Evolutionary conservation across 768 basidiomycete genomes (phyloP).

Genomic region (Lentinus brumalis): DNA sequence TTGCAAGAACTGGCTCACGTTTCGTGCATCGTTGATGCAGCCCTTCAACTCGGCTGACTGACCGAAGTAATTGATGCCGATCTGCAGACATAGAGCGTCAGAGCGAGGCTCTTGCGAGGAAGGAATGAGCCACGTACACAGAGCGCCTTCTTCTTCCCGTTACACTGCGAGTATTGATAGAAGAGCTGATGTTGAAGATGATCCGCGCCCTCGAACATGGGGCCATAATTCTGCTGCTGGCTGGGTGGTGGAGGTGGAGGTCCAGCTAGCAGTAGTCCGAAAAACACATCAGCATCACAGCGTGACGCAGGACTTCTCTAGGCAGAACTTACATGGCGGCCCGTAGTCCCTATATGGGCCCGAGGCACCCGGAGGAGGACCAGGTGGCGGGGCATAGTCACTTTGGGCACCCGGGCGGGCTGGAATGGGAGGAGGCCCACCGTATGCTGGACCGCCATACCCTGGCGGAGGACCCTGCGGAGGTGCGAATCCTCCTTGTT

Average conservation of each 20-base stretch:
- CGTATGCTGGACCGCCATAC: neutral
- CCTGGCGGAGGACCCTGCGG: constrained; percentile 12
- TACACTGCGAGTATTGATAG: constrained; percentile 61
- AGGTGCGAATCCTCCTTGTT: neutral
- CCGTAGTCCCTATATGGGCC: constrained; percentile 15
- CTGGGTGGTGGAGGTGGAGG: constrained; percentile 36
- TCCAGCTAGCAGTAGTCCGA: constrained; percentile 23
- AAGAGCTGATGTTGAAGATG: constrained; percentile 41
- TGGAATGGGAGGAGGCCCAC: constrained; percentile 3
- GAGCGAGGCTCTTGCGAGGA: neutral
- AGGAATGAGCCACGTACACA: constrained; percentile 37
- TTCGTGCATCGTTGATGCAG: constrained; percentile 63
- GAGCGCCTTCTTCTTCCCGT: constrained; percentile 54
- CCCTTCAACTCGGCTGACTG: constrained; percentile 45
- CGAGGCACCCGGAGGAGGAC: constrained; percentile 15
- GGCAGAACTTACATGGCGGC: constrained; percentile 27
- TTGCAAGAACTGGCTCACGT: constrained; percentile 52
- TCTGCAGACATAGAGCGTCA: constrained; percentile 32
- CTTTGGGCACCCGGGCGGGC: neutral
- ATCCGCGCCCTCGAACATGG: constrained; percentile 38
- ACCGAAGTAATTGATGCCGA: constrained; percentile 58
- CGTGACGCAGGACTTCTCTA: neutral
- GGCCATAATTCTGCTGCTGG: constrained; percentile 47
- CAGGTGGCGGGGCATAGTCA: constrained; percentile 17
- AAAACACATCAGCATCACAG: neutral